phyloP scores from a whole-genome alignment of 805 yeast genomes.

The Komagataella populi region DNA sequence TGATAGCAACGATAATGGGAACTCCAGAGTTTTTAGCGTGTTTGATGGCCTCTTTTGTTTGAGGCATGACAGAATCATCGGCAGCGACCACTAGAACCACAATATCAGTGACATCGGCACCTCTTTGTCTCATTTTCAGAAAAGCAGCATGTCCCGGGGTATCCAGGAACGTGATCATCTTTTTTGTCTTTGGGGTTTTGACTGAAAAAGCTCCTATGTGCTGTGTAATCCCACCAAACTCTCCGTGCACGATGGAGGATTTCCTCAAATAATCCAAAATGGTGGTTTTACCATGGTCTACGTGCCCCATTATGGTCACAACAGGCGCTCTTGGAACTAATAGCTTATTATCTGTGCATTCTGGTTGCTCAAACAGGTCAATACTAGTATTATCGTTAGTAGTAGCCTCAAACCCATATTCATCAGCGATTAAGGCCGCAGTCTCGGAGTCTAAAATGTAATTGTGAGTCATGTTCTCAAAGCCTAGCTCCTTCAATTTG shows the following conservation, averaged over 20 bases:
- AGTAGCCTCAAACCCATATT: slow-evolving; percentile 59
- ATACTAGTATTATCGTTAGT: slow-evolving; percentile 44
- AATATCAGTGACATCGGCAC: slow-evolving; percentile 88
- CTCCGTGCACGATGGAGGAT: slow-evolving; percentile 70
- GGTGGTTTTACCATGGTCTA: slow-evolving; percentile 96
- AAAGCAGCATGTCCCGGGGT: slow-evolving; percentile 99
- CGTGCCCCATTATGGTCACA: slow-evolving; percentile 98
- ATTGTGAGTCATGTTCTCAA: slow-evolving; percentile 55
- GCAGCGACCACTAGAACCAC: slow-evolving; percentile 91
- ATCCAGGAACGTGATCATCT: slow-evolving; percentile 77
- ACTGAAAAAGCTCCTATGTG: slow-evolving; percentile 96
- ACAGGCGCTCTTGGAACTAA: slow-evolving; percentile 75
- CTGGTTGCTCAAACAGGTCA: slow-evolving; percentile 45
- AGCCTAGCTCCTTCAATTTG: slow-evolving; percentile 58
- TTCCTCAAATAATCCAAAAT: slow-evolving; percentile 77
- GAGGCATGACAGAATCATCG: slow-evolving; percentile 97
- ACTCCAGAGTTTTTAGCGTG: slow-evolving; percentile 79
- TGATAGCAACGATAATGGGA: slow-evolving; percentile 81
- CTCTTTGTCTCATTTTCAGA: slow-evolving; percentile 90
- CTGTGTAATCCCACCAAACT: slow-evolving; percentile 95
- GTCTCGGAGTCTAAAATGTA: slow-evolving; percentile 79
- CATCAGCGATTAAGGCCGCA: slow-evolving; percentile 79
- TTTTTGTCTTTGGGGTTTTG: slow-evolving; percentile 58
- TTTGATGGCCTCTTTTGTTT: slow-evolving; percentile 87
- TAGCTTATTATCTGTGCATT: slow-evolving; percentile 26